These are phyloP conservation scores for Leccinellum albellum DNA, from an alignment of 768 basidiomycete genomes.

Conservation along the genomic window DNA sequence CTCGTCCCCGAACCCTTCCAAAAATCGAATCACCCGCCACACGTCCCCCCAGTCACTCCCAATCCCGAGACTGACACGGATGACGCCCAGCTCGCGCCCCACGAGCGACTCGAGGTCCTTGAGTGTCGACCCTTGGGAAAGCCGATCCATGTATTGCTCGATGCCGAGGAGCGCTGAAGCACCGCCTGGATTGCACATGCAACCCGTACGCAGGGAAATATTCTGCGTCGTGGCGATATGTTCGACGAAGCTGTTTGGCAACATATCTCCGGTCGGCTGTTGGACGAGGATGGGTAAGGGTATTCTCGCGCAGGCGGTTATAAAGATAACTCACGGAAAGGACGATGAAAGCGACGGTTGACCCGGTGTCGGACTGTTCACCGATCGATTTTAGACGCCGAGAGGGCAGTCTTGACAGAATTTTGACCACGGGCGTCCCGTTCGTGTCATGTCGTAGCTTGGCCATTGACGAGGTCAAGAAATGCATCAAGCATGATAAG, in stretches of 20 bases:
- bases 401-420: conserved; percentile 61
- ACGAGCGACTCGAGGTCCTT: conserved; percentile 57
- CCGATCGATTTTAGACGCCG: conserved; percentile 53
- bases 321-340: conserved; percentile 46
- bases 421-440: conserved; percentile 57
- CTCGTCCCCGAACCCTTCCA: conserved; percentile 41
- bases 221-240: conserved; percentile 57
- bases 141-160: conserved; percentile 56
- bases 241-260: conserved; percentile 73
- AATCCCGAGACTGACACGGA: conserved; percentile 74
- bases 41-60: conserved; percentile 77
- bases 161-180: conserved; percentile 70
- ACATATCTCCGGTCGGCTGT: conserved; percentile 62
- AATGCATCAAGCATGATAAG: conserved; percentile 64
- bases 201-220: conserved; percentile 79
- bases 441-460: conserved; percentile 58
- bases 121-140: conserved; percentile 58
- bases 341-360: conserved; percentile 59
- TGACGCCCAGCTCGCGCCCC: conserved; percentile 69
- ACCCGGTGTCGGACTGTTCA: conserved; percentile 64
- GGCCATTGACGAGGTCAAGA: conserved; percentile 53
- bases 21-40: conserved; percentile 53
- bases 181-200: conserved; percentile 86
- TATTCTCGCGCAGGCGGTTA: not conserved
- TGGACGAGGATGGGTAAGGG: not conserved